Percentiles rank a stretch among this genome's conserved stretches.
Conservation (phyloP, 2,329 filamentous ascomycete species). For the Blastomyces percursus region DNA sequence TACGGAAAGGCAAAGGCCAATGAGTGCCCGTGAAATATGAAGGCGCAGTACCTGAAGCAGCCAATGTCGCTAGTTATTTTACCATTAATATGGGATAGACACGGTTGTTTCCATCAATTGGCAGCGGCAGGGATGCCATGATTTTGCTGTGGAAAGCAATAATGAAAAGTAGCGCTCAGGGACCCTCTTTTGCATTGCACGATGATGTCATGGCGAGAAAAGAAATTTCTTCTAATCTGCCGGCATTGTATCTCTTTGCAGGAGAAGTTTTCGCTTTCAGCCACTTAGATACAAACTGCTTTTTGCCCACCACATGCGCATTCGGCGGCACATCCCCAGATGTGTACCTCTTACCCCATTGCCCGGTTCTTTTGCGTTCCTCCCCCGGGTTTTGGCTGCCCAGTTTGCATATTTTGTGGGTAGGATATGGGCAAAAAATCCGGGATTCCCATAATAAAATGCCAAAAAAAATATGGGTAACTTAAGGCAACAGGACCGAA, state of each 20-base stretch:
- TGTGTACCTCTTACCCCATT: neutral
- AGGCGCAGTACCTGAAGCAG: neutral
- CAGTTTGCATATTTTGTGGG: neutral
- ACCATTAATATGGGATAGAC: neutral
- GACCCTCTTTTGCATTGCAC: neutral
- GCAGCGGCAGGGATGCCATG: neutral
- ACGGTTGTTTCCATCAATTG: neutral
- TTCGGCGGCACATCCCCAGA: neutral
- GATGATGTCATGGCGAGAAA: neutral
- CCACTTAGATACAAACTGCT: neutral
- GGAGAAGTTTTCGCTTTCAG: neutral
- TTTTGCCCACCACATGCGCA: too few relatives aligned
- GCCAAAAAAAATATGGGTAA: neutral
- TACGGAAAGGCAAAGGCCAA: slow-evolving; percentile 10
- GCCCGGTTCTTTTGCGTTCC: neutral
- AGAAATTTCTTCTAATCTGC: neutral
- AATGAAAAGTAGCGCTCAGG: neutral
- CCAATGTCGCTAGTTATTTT: neutral
- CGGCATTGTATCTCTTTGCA: neutral
- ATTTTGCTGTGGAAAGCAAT: neutral
- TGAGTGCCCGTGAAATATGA: neutral
- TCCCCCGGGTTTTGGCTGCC: neutral
- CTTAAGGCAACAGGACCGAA: neutral
- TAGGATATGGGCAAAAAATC: neutral
- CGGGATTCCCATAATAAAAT: neutral